phyloP scores from a whole-genome alignment of 305 asterid genomes.

The Fraxinus baroniana region DNA sequence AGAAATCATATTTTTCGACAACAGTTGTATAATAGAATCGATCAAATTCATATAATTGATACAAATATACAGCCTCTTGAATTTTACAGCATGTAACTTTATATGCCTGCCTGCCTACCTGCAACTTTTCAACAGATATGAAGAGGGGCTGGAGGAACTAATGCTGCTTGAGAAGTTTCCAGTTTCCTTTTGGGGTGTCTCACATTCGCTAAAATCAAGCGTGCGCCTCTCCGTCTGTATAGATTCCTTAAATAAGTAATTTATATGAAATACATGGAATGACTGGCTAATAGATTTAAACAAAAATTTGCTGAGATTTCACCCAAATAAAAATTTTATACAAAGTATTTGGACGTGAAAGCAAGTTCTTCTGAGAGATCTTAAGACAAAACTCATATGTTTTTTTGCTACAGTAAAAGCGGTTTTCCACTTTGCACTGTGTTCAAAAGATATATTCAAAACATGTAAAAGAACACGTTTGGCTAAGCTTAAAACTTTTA shows the following conservation, averaged over 20 bases:
- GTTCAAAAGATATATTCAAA: not conserved
- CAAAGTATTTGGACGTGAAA: not conserved
- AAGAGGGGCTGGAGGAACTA: conserved; percentile 66
- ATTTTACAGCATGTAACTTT: conserved; percentile 15
- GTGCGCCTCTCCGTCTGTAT: conserved; percentile 73
- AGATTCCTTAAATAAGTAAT: not conserved
- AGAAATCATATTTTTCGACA: not conserved
- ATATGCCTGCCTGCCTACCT: conserved; percentile 34
- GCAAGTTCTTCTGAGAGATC: not conserved
- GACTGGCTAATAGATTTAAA: not conserved
- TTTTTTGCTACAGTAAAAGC: not conserved
- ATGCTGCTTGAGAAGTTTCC: conserved; percentile 35
- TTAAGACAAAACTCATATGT: not conserved
- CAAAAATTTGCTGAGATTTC: not conserved
- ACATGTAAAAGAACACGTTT: not conserved
- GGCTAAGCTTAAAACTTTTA: not conserved
- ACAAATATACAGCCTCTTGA: conserved; percentile 5
- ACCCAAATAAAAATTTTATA: not conserved
- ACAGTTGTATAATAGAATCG: conserved; percentile 10
- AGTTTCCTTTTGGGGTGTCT: conserved; percentile 60
- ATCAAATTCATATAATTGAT: conserved; percentile 23
- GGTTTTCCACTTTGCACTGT: not conserved
- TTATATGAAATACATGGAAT: not conserved
- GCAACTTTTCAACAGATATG: conserved; percentile 74
- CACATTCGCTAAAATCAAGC: conserved; percentile 90